Evolutionary conservation across 768 basidiomycete genomes (phyloP).

Genomic region (Amanita inopinata): DNA sequence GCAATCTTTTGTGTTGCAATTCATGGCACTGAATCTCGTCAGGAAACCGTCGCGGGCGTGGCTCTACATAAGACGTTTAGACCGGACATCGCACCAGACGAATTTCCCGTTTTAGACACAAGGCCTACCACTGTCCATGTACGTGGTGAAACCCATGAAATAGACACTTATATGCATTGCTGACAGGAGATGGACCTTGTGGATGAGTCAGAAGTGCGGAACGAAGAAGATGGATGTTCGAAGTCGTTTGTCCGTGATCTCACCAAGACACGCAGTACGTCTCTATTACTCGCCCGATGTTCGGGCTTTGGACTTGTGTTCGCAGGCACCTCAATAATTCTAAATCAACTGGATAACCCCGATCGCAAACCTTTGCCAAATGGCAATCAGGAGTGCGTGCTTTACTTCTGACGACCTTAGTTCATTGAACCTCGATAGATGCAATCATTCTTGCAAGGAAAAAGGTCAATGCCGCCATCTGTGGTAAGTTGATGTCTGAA

Average conservation of each 20-base stretch:
- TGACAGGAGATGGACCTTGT: slow-evolving; percentile 61
- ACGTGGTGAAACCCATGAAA: neutral
- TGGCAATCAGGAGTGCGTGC: slow-evolving; percentile 51
- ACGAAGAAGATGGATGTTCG: no score
- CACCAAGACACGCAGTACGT: slow-evolving; percentile 20
- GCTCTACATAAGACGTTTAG: slow-evolving; percentile 42
- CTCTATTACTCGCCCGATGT: neutral
- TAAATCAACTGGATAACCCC: slow-evolving; percentile 4
- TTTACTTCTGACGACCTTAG: slow-evolving; percentile 2
- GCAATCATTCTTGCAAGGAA: slow-evolving; percentile 75
- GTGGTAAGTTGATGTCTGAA: slow-evolving; percentile 38
- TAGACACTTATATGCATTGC: neutral
- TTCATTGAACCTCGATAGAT: no score
- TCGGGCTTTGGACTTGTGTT: neutral
- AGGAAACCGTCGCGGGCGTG: slow-evolving; percentile 75
- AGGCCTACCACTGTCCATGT: slow-evolving; percentile 40
- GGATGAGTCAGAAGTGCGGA: slow-evolving; percentile 17
- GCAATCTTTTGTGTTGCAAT: slow-evolving; percentile 3
- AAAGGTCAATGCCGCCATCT: slow-evolving; percentile 67
- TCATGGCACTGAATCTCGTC: slow-evolving; percentile 5
- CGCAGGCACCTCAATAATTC: slow-evolving; percentile 4
- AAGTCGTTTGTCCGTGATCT: no score
- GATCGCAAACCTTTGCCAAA: slow-evolving; percentile 32
- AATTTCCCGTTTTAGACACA: slow-evolving; percentile 64
- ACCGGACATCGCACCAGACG: slow-evolving; percentile 39